Percentiles rank a stretch among this genome's conserved stretches.
phyloP scores from a whole-genome alignment of 1,139 yeast species.

The Dujonia santamariae region DNA sequence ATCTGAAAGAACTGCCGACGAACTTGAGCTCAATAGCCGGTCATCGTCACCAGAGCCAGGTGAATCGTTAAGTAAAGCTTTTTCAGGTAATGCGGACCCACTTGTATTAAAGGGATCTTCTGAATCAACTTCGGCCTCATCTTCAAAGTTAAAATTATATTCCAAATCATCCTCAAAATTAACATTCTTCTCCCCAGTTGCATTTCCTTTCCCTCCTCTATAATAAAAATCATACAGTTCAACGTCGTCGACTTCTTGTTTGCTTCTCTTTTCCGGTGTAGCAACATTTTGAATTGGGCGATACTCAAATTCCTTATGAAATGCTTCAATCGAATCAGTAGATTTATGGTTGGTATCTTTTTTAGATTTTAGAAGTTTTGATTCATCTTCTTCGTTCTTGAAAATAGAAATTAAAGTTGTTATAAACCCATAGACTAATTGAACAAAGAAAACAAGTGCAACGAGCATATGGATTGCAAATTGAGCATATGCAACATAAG shows the following conservation, averaged over 20 bases:
- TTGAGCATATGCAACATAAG: constrained; percentile 41
- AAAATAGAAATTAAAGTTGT: constrained; percentile 25
- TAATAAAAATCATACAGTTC: constrained; percentile 15
- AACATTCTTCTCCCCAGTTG: background rate
- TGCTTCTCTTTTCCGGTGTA: background rate
- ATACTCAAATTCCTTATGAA: constrained; percentile 31
- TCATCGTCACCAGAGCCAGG: background rate
- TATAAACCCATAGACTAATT: constrained; percentile 29
- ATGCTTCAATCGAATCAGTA: constrained; percentile 20
- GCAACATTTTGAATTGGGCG: constrained; percentile 8
- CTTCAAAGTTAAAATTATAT: no score
- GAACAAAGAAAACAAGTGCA: constrained; percentile 32
- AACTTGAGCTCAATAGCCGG: background rate
- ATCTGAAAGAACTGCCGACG: background rate
- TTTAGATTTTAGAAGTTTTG: background rate
- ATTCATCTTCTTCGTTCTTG: background rate
- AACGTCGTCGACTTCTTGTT: constrained; percentile 6
- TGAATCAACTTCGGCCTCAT: no score
- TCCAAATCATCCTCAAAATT: background rate
- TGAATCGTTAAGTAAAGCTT: constrained; percentile 1
- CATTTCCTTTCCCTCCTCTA: constrained; percentile 8
- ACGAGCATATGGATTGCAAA: constrained; percentile 37
- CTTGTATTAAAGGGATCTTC: no score
- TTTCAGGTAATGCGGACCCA: no score
- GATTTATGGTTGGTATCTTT: constrained; percentile 6